Evolutionary conservation across 1,284 basidiomycete genomes (phyloP), one percentile per base, ranked within the genome.

Genomic region (Heterobasidion occidentale): DNA sequence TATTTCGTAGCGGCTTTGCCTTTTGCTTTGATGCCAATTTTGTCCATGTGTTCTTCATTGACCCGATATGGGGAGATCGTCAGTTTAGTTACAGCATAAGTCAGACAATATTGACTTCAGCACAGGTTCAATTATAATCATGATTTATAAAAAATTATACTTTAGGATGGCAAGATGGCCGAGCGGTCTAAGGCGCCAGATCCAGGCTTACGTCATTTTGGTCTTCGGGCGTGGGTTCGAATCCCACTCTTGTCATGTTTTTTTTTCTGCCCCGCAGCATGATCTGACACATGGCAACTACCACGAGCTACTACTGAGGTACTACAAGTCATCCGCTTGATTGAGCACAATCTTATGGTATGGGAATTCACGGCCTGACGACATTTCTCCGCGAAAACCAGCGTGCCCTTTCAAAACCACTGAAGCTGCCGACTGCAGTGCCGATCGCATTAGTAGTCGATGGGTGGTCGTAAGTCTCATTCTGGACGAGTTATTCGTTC

Each of bases 291-390:
- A 27, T 27, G 4, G 27, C 27, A 27, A 27, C 27, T 4, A 27
- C 27, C 27, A 27, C 27, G 27, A 27, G 5, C 27, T 4, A 27
- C 27, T 5, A 27, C 27, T 27, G 27, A 27, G 27, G 2, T 5
- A 27, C 27, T 44, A n/a, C 42, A 8, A 17, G 42, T 14, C 42
- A 45, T 8, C 42, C 42, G 4, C 14, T 45, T 14, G 14, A 45
- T 8, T 45, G n/a, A 42, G 38, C 46, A 48, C 46, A 3, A 11
- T 19, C 15, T 17, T 15, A n/a, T 11, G 11, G 1, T 17, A 93
- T 94, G 91, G 91, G 91, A 56, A 85, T 94, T 36, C 81, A 86
- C 69, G 90, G 91, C 38, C 78, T 94, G 46, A 83, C 88, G 27
- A 86, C 86, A 0, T 94, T 87, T 68, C 76, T 93, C 51, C 83